phyloP scores from a whole-genome alignment of 805 yeast species.

The Suhomyces faveliae region DNA sequence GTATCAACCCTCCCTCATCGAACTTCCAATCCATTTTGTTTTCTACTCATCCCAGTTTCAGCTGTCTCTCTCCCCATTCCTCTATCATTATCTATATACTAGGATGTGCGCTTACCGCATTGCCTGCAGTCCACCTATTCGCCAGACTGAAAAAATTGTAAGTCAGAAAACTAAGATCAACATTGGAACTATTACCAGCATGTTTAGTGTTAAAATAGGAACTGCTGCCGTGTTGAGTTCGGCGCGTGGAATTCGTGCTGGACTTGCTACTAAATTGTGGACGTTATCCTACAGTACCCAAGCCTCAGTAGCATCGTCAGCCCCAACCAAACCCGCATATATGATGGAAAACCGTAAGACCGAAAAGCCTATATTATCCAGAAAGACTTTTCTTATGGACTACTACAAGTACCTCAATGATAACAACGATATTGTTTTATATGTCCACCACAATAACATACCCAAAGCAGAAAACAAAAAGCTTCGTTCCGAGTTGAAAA shows the following conservation, averaged over 20 bases:
- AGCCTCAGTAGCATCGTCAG: slow-evolving; percentile 1
- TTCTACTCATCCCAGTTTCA: not conserved
- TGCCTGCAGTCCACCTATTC: not conserved
- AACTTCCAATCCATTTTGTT: not conserved
- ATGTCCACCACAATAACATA: slow-evolving; percentile 83
- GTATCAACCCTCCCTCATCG: no score
- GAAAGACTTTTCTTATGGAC: slow-evolving; percentile 87
- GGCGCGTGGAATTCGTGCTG: not conserved
- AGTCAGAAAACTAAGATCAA: not conserved
- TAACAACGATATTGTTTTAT: slow-evolving; percentile 65
- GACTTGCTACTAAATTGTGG: not conserved
- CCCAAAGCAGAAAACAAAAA: slow-evolving; percentile 63
- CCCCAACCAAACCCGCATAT: slow-evolving; percentile 6
- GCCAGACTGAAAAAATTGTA: slow-evolving; percentile 1
- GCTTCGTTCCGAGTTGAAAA: slow-evolving; percentile 59
- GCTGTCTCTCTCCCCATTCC: not conserved
- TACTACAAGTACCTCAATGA: slow-evolving; percentile 71
- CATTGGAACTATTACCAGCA: not conserved
- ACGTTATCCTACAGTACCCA: slow-evolving; percentile 4
- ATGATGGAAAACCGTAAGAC: slow-evolving; percentile 37
- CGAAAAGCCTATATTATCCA: slow-evolving; percentile 61
- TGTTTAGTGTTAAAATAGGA: not conserved
- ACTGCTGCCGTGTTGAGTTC: not conserved
- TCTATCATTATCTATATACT: not conserved
- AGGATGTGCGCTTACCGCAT: not conserved